A percentile compares a stretch with the other conserved stretches of the same genome.
These are phyloP conservation scores for Chenopodium album DNA, from an alignment of 148 eudicot species.

Conservation along the genomic window DNA sequence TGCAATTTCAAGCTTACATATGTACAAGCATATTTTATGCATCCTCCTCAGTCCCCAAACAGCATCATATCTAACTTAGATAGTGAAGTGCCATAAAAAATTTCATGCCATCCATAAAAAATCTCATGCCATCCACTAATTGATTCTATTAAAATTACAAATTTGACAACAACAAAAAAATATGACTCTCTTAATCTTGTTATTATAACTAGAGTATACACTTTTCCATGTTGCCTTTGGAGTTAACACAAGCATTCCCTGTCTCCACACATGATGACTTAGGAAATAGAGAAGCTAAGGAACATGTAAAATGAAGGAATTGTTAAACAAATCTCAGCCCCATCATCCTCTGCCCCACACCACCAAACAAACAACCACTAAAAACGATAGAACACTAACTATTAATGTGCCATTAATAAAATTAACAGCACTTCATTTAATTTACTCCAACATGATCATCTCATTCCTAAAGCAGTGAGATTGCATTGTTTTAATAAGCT, in stretches of 20 bases:
- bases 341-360: neutral
- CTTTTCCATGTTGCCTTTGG: neutral
- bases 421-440: neutral
- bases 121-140: neutral
- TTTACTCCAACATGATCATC: neutral
- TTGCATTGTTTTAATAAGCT: neutral
- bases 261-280: neutral
- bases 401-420: too few relatives aligned
- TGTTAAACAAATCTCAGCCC: neutral
- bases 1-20: neutral
- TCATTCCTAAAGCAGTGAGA: neutral
- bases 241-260: neutral
- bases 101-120: neutral
- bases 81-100: too few relatives aligned
- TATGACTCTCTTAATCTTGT: too few relatives aligned
- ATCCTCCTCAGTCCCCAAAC: neutral
- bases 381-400: too few relatives aligned
- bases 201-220: too few relatives aligned
- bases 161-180: neutral
- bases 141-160: too few relatives aligned
- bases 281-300: neutral
- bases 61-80: too few relatives aligned
- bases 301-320: neutral
- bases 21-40: neutral
- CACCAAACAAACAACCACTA: neutral